Conservation (phyloP, 1,139 yeast species). For the Protomyces lactucae-debilis region DNA sequence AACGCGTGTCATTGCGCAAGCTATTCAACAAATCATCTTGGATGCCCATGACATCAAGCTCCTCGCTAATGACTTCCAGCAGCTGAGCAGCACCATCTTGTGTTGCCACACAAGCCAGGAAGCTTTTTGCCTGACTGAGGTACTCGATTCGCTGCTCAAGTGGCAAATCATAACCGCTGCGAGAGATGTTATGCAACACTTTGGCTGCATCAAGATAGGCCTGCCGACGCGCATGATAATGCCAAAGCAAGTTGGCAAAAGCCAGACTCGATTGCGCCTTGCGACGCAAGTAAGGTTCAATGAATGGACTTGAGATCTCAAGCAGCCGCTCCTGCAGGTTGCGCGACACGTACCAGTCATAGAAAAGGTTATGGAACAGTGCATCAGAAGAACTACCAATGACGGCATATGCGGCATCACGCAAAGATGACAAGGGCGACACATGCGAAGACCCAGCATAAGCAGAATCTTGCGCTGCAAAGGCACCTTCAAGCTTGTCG, state of each 20-base stretch:
- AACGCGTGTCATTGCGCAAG: conserved; percentile 56
- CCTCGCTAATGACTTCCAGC: conserved; percentile 66
- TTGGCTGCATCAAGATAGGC: conserved; percentile 77
- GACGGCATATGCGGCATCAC: conserved; percentile 68
- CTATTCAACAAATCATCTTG: conserved; percentile 73
- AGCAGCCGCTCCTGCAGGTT: conserved; percentile 72
- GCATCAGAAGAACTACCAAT: conserved; percentile 74
- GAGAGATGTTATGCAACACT: conserved; percentile 67
- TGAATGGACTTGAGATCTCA: conserved; percentile 67
- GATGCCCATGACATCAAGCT: conserved; percentile 78
- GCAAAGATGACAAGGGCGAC: conserved; percentile 48
- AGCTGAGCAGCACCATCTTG: conserved; percentile 55
- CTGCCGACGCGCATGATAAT: conserved; percentile 78
- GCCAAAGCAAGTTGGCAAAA: conserved; percentile 80
- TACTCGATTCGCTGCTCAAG: conserved; percentile 77
- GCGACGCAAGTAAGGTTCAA: conserved; percentile 70
- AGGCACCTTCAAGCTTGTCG: conserved; percentile 58
- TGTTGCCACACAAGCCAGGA: conserved; percentile 58
- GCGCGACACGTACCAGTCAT: conserved; percentile 84
- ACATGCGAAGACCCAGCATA: conserved; percentile 29
- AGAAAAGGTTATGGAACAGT: conserved; percentile 80
- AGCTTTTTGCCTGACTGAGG: conserved; percentile 87
- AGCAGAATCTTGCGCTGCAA: conserved; percentile 45
- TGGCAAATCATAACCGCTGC: conserved; percentile 61
- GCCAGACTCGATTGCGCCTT: conserved; percentile 63